These are phyloP conservation scores for Coemansia guatemalensis DNA, from an alignment of 192 early-diverging fungal genomes.

Conservation along the genomic window DNA sequence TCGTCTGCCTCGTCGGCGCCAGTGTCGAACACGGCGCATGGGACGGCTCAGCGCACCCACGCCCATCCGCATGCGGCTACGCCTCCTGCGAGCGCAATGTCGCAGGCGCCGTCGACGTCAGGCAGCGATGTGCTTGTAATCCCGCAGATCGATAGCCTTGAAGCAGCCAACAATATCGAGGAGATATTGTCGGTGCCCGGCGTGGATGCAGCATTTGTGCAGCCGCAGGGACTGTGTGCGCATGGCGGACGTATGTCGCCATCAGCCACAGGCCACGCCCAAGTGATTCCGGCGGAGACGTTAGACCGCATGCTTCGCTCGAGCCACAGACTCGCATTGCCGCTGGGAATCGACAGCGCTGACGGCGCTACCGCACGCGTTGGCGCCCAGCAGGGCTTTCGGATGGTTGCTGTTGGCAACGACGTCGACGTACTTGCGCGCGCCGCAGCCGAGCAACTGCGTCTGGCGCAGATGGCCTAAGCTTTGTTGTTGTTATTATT, in stretches of 20 bases:
- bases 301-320: conserved; percentile 13
- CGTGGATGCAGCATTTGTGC: conserved; percentile 44
- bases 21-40: not conserved
- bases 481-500: not conserved
- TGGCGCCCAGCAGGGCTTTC: conserved; percentile 32
- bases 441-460: conserved; percentile 41
- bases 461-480: conserved; percentile 20
- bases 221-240: not conserved
- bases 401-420: conserved; percentile 36
- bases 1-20: conserved; percentile 2
- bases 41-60: not conserved
- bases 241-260: conserved; percentile 1
- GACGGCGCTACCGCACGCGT: conserved; percentile 21
- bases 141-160: conserved; percentile 40
- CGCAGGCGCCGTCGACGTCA: not conserved
- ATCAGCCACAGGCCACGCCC: conserved; percentile 4
- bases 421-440: conserved; percentile 28
- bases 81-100: not conserved
- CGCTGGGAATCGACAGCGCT: conserved; percentile 32
- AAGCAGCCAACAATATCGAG: conserved; percentile 25
- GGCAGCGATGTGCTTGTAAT: conserved; percentile 23
- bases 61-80: not conserved
- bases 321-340: conserved; percentile 15
- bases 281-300: not conserved
- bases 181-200: conserved; percentile 44